These are phyloP conservation scores for Ampelomyces quisqualis DNA, from an alignment of 2,329 filamentous ascomycete genomes.

Conservation along the genomic window DNA sequence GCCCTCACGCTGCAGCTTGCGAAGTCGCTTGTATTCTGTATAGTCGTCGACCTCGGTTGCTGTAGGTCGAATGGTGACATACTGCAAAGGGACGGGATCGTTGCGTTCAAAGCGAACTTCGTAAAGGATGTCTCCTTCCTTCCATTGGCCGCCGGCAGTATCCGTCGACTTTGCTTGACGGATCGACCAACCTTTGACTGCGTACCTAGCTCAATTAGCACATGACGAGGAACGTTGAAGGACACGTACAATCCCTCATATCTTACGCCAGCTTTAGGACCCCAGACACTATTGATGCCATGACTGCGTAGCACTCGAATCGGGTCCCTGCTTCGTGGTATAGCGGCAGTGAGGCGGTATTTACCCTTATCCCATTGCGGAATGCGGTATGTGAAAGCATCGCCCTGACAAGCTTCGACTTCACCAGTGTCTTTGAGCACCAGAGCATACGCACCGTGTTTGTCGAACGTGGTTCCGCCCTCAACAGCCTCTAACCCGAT, in stretches of 20 bases:
- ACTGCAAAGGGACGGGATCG: conserved; percentile 38
- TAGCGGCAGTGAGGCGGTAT: conserved; percentile 48
- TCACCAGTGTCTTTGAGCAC: conserved; percentile 47
- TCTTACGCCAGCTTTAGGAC: conserved; percentile 50
- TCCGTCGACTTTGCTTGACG: conserved; percentile 24
- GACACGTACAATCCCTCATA: conserved; percentile 52
- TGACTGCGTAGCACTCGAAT: conserved; percentile 51
- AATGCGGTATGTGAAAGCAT: conserved; percentile 47
- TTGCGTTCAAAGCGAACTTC: conserved; percentile 44
- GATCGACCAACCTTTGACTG: conserved; percentile 46
- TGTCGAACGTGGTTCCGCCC: conserved; percentile 48
- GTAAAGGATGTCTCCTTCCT: conserved; percentile 38
- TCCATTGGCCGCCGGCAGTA: conserved; percentile 15
- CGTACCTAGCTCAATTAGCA: conserved; percentile 19
- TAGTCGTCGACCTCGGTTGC: conserved; percentile 53
- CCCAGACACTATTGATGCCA: conserved; percentile 47
- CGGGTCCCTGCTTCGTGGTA: conserved; percentile 43
- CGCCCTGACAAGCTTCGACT: conserved; percentile 35
- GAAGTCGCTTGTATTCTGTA: conserved; percentile 49
- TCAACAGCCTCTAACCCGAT: conserved; percentile 47
- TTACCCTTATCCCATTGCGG: conserved; percentile 45
- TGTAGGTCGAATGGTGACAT: conserved; percentile 44
- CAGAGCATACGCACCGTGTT: conserved; percentile 49
- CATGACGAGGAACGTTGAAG: background rate
- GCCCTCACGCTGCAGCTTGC: conserved; percentile 22